Conservation (phyloP, 768 basidiomycete genomes). For the Lactarius tabidus region DNA sequence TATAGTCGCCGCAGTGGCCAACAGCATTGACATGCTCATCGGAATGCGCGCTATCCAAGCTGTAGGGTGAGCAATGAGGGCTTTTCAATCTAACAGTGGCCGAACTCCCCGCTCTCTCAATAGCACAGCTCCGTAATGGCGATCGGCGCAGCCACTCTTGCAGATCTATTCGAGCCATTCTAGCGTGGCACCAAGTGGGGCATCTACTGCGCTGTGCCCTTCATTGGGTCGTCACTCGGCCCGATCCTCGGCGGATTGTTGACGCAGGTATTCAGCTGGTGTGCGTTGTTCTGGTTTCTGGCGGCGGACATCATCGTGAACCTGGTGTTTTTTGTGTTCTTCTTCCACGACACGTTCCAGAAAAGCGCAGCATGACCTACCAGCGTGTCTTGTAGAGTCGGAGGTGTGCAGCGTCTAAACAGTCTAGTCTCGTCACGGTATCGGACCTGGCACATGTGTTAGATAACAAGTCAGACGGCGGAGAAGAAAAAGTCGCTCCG, state of each 20-base stretch:
- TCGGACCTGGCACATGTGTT: slow-evolving; percentile 21
- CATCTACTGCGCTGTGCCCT: slow-evolving; percentile 72
- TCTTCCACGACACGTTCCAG: slow-evolving; percentile 82
- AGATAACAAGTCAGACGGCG: not conserved
- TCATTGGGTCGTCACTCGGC: slow-evolving; percentile 66
- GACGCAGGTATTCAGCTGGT: slow-evolving; percentile 68
- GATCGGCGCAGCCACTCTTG: slow-evolving; percentile 73
- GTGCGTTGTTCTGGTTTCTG: slow-evolving; percentile 81
- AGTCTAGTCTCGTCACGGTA: slow-evolving; percentile 25
- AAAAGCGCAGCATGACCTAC: slow-evolving; percentile 75
- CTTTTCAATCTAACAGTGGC: no score
- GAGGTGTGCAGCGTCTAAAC: slow-evolving; percentile 27
- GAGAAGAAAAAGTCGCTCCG: no score
- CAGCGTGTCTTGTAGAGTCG: slow-evolving; percentile 55
- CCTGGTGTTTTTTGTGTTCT: slow-evolving; percentile 52
- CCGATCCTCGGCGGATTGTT: slow-evolving; percentile 69
- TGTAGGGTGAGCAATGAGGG: slow-evolving; percentile 49
- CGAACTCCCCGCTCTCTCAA: slow-evolving; percentile 31
- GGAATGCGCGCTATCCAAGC: slow-evolving; percentile 69
- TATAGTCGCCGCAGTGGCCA: slow-evolving; percentile 52
- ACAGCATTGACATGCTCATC: slow-evolving; percentile 53
- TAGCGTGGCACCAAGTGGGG: slow-evolving; percentile 79
- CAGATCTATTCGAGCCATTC: slow-evolving; percentile 70
- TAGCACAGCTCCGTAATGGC: slow-evolving; percentile 59
- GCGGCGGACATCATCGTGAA: slow-evolving; percentile 54